These are phyloP conservation scores for Russula sp. DNA, from an alignment of 768 basidiomycete species.

Conservation along the genomic window DNA sequence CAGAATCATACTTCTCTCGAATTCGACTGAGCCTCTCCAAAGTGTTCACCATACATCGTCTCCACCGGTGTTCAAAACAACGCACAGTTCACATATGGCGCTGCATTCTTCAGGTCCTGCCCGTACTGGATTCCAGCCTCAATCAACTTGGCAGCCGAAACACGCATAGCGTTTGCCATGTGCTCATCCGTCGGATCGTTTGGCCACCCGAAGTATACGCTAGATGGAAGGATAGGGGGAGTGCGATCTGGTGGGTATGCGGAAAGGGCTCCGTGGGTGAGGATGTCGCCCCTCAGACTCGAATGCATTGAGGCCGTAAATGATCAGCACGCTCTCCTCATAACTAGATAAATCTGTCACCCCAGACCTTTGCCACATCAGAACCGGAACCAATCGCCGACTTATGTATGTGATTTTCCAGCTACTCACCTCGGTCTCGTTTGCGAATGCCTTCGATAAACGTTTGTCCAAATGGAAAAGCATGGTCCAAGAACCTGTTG, in stretches of 20 bases:
- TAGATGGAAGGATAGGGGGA: background rate
- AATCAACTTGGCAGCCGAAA: conserved; percentile 28
- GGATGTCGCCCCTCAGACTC: conserved; percentile 1
- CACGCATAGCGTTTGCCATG: background rate
- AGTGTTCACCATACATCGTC: conserved; percentile 43
- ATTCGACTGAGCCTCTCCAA: conserved; percentile 35
- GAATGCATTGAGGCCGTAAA: conserved; percentile 30
- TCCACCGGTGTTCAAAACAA: conserved; percentile 42
- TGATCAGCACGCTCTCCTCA: conserved; percentile 34
- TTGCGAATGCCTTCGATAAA: too few relatives aligned
- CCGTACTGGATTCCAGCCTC: conserved; percentile 35
- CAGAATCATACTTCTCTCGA: conserved; percentile 44
- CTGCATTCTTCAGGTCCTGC: conserved; percentile 35
- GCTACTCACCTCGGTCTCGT: conserved; percentile 4
- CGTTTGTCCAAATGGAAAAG: too few relatives aligned
- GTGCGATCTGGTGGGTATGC: conserved; percentile 22
- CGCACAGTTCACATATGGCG: conserved; percentile 58
- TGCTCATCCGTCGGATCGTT: conserved; percentile 31
- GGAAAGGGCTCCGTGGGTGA: conserved; percentile 14
- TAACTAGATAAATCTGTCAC: conserved; percentile 28
- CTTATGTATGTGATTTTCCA: too few relatives aligned
- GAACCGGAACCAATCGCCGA: background rate
- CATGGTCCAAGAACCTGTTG: too few relatives aligned
- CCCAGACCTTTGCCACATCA: conserved; percentile 39
- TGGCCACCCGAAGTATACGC: conserved; percentile 37